Conservation (phyloP, 495 filamentous ascomycete genomes). For the Xylaria intraflava region DNA sequence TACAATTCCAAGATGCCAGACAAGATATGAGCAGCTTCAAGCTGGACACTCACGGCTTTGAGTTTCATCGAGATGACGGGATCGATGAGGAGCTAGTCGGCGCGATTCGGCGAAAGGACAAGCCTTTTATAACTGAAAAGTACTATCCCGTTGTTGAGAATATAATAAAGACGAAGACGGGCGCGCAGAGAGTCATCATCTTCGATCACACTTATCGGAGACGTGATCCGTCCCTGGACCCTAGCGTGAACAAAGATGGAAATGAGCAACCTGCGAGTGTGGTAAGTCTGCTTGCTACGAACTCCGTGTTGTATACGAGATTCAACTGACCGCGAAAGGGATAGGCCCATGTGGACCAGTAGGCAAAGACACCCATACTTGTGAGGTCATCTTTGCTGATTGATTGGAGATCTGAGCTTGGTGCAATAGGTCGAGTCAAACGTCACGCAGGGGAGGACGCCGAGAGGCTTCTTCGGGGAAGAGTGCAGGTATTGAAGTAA, state of each 20-base stretch:
- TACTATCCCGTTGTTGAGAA: constrained; percentile 8
- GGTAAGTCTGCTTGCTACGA: neutral
- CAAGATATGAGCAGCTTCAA: neutral
- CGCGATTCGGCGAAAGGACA: neutral
- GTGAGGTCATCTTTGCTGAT: neutral
- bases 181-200: constrained; percentile 14
- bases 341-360: constrained; percentile 11
- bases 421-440: constrained; percentile 1
- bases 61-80: constrained; percentile 1
- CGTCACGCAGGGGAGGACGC: neutral
- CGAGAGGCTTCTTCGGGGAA: neutral
- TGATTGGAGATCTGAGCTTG: neutral
- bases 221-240: neutral
- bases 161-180: constrained; percentile 11
- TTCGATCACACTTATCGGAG: constrained; percentile 13
- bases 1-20: neutral
- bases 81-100: neutral
- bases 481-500: constrained; percentile 5
- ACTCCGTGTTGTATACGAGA: neutral
- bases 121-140: neutral
- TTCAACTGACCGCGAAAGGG: neutral
- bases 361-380: neutral
- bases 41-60: constrained; percentile 10
- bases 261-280: constrained; percentile 5
- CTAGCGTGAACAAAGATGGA: neutral